These are phyloP conservation scores for Nigrospora osmanthi DNA, from an alignment of 2,329 filamentous ascomycete species.

Conservation along the genomic window DNA sequence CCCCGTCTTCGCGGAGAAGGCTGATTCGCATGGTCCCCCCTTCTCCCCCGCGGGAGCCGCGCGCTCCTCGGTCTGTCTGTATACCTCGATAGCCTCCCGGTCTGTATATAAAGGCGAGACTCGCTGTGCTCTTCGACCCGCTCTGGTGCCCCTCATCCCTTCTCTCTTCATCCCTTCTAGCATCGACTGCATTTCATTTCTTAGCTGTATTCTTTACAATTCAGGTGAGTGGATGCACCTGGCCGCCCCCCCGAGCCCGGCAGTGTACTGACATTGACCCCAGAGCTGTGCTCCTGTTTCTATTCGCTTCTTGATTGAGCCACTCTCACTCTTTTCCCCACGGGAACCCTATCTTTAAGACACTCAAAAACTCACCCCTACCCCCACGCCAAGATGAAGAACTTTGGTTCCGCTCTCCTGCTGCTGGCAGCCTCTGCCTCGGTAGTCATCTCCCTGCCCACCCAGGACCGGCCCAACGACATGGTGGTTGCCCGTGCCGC, in stretches of 20 bases:
- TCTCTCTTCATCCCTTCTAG: background rate
- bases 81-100: too few species aligned
- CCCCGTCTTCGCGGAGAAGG: too few species aligned
- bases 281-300: slow-evolving; percentile 1
- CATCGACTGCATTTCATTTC: background rate
- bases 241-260: background rate
- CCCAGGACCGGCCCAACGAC: background rate
- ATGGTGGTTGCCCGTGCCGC: slow-evolving; percentile 1
- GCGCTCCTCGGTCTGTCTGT: too few species aligned
- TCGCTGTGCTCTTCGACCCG: background rate
- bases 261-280: background rate
- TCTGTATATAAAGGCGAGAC: too few species aligned
- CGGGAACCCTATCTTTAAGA: too few species aligned
- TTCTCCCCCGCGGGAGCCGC: too few species aligned
- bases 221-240: background rate
- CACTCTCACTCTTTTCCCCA: background rate
- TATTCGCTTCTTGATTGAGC: background rate
- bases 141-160: background rate
- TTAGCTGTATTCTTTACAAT: background rate
- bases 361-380: background rate
- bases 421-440: slow-evolving; percentile 7
- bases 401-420: slow-evolving; percentile 4
- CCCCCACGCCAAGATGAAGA: slow-evolving; percentile 5
- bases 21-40: too few species aligned
- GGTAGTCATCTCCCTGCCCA: slow-evolving; percentile 3